phyloP scores from a whole-genome alignment of 495 filamentous ascomycete genomes.

The Tuber aestivum region DNA sequence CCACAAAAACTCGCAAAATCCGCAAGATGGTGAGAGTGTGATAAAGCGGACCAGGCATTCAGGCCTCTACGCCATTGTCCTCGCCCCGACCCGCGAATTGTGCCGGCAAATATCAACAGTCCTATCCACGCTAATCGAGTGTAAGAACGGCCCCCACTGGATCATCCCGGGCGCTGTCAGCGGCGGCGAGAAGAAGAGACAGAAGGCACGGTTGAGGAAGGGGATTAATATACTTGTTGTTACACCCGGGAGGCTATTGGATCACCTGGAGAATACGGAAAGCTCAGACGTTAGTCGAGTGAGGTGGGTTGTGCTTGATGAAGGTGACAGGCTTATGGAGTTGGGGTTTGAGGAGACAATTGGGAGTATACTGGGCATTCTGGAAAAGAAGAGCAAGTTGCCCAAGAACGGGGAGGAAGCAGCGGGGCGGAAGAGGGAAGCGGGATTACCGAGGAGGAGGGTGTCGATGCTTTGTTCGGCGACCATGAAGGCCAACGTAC shows the following conservation, averaged over 20 bases:
- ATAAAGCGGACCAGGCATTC: constrained; percentile 65
- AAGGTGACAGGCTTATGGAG: constrained; percentile 95
- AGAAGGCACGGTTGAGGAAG: constrained; percentile 87
- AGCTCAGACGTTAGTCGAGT: constrained; percentile 81
- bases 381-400: constrained; percentile 63
- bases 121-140: constrained; percentile 71
- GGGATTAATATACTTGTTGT: constrained; percentile 92
- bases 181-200: constrained; percentile 92
- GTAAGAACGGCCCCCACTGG: constrained; percentile 63
- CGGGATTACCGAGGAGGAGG: constrained; percentile 63
- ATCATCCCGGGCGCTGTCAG: constrained; percentile 87
- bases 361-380: constrained; percentile 60
- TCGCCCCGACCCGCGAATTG: constrained; percentile 87
- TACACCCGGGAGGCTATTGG: constrained; percentile 80
- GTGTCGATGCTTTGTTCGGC: constrained; percentile 92
- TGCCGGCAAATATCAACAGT: constrained; percentile 88
- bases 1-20: too few species aligned
- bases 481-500: constrained; percentile 93
- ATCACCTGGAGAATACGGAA: constrained; percentile 88
- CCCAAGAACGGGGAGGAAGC: constrained; percentile 47
- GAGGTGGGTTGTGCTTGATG: constrained; percentile 87
- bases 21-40: constrained; percentile 40
- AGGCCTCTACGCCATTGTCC: constrained; percentile 82
- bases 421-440: constrained; percentile 38
- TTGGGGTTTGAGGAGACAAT: constrained; percentile 89